phyloP scores from a whole-genome alignment of 2,329 filamentous ascomycete genomes.

The Alternaria brassicae region DNA sequence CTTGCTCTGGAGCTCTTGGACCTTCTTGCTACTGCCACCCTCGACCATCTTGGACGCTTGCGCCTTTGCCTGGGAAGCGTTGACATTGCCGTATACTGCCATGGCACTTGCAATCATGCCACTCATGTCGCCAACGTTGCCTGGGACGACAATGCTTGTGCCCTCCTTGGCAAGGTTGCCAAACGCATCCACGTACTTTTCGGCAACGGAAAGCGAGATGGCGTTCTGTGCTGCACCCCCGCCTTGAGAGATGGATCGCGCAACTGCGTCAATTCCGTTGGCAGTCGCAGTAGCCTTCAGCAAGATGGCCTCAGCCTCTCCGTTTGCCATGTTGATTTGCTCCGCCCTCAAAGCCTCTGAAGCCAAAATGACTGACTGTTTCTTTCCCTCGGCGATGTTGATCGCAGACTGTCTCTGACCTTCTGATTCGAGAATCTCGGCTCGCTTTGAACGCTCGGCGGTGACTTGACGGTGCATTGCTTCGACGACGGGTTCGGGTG shows the following conservation, averaged over 20 bases:
- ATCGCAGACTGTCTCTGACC: slow-evolving; percentile 97
- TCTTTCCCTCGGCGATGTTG: slow-evolving; percentile 97
- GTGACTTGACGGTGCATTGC: slow-evolving; percentile 99
- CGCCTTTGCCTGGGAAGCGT: slow-evolving; percentile 74
- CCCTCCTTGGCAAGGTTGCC: slow-evolving; percentile 91
- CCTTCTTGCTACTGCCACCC: slow-evolving; percentile 32
- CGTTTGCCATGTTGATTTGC: slow-evolving; percentile 89
- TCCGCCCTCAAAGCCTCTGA: slow-evolving; percentile 90
- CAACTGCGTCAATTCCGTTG: slow-evolving; percentile 84
- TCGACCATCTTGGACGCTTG: slow-evolving; percentile 61
- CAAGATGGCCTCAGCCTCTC: slow-evolving; percentile 92
- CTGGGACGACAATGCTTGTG: slow-evolving; percentile 92
- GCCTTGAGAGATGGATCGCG: slow-evolving; percentile 75
- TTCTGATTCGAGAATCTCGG: slow-evolving; percentile 96
- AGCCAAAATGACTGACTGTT: slow-evolving; percentile 95
- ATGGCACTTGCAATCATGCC: slow-evolving; percentile 97
- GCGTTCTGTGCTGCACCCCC: slow-evolving; percentile 79
- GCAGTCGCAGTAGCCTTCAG: slow-evolving; percentile 88
- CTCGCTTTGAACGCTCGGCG: slow-evolving; percentile 94
- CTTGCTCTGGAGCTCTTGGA: slow-evolving; percentile 42
- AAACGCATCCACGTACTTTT: slow-evolving; percentile 98
- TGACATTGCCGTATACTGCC: slow-evolving; percentile 94
- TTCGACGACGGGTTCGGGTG: slow-evolving; percentile 88
- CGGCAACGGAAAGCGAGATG: slow-evolving; percentile 85
- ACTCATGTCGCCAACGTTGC: slow-evolving; percentile 94